Conservation (phyloP, 805 yeast genomes). For the Teunomyces lycoperdinae region DNA sequence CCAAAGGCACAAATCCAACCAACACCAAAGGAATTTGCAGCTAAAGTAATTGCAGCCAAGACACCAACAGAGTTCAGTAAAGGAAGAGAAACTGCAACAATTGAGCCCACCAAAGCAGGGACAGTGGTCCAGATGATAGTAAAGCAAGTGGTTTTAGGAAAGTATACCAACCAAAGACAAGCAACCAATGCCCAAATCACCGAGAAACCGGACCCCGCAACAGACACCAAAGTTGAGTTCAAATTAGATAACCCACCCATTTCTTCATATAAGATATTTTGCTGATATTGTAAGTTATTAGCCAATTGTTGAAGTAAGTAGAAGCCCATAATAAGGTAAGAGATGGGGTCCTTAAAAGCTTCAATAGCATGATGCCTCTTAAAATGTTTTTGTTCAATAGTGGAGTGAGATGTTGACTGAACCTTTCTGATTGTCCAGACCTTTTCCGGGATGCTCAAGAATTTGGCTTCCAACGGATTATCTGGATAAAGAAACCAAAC, state of each 20-base stretch:
- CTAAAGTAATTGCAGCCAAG: conserved; percentile 46
- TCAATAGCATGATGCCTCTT: conserved; percentile 51
- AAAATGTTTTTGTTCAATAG: conserved; percentile 41
- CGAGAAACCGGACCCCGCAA: conserved; percentile 52
- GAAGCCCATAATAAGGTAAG: conserved; percentile 24
- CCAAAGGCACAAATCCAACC: conserved; percentile 32
- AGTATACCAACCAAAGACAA: conserved; percentile 23
- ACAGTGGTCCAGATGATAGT: conserved; percentile 32
- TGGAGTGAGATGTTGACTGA: conserved; percentile 31
- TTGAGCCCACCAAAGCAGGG: conserved; percentile 45
- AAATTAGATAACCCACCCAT: conserved; percentile 42
- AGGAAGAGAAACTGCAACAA: conserved; percentile 44
- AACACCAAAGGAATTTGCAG: conserved; percentile 44
- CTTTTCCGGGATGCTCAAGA: conserved; percentile 48
- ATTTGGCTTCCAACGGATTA: conserved; percentile 52
- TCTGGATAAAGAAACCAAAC: conserved; percentile 47
- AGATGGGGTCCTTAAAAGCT: conserved; percentile 42
- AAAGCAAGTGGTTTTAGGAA: conserved; percentile 37
- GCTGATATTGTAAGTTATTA: conserved; percentile 53
- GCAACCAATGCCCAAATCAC: conserved; percentile 40
- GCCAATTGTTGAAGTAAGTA: conserved; percentile 48
- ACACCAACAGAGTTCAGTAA: conserved; percentile 42
- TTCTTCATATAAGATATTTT: conserved; percentile 44
- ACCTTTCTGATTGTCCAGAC: conserved; percentile 43
- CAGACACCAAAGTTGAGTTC: conserved; percentile 51